Evolutionary conservation across 2,329 filamentous ascomycete species (phyloP).

Genomic region (Aureobasidium uvarum): DNA sequence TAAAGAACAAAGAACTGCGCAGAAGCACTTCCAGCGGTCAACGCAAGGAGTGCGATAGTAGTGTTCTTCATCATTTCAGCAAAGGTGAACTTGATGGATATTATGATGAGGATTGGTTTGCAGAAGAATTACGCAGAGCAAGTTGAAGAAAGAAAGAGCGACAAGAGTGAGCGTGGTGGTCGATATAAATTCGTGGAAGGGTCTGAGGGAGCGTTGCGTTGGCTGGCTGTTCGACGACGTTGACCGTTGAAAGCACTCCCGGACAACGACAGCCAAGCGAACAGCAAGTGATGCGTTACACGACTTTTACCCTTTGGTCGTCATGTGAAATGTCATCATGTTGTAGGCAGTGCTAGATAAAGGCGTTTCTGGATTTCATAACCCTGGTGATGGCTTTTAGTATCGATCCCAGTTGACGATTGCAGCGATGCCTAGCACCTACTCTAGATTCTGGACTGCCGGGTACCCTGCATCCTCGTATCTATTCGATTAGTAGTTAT

Average conservation of each 20-base stretch:
- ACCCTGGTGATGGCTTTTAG: constrained; percentile 14
- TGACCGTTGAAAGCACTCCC: constrained; percentile 19
- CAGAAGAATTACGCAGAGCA: constrained; percentile 1
- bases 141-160: neutral
- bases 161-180: constrained; percentile 1
- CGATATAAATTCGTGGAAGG: constrained; percentile 11
- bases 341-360: neutral
- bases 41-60: neutral
- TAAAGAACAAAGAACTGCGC: constrained; percentile 36
- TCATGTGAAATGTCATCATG: constrained; percentile 7
- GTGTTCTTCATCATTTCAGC: constrained; percentile 17
- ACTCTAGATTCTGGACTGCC: constrained; percentile 7
- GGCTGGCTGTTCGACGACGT: constrained; percentile 19
- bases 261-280: constrained; percentile 10
- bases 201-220: constrained; percentile 14
- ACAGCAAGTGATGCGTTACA: neutral
- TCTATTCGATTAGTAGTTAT: neutral
- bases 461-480: neutral
- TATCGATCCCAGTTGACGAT: neutral
- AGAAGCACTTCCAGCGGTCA: constrained; percentile 11
- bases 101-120: neutral
- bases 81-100: neutral
- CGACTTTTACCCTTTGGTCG: neutral
- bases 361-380: constrained; percentile 1
- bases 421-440: neutral